Evolutionary conservation across 2,329 filamentous ascomycete species (phyloP).

Genomic region (Pseudogymnoascus sp.): DNA sequence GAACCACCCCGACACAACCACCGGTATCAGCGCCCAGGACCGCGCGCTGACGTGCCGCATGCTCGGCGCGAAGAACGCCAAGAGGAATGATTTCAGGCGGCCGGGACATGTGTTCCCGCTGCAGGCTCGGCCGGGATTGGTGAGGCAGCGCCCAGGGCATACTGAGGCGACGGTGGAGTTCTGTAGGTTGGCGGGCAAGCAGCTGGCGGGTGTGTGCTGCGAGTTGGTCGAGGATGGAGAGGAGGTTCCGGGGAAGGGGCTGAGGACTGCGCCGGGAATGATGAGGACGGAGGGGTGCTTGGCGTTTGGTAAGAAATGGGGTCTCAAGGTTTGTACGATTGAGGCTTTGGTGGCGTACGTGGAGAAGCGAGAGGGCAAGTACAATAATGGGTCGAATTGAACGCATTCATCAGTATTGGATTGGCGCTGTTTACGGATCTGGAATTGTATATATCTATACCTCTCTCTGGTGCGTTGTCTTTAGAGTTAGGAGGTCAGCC

Average conservation of each 20-base stretch:
- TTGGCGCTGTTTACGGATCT: background rate
- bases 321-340: conserved; percentile 90
- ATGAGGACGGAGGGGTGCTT: conserved; percentile 84
- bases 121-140: conserved; percentile 69
- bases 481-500: conserved; percentile 1
- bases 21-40: conserved; percentile 86
- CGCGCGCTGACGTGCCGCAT: conserved; percentile 72
- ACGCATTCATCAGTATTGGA: background rate
- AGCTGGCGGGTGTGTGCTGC: conserved; percentile 72
- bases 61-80: conserved; percentile 59
- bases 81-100: conserved; percentile 57
- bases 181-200: conserved; percentile 75
- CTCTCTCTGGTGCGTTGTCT: conserved; percentile 1
- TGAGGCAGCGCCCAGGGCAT: conserved; percentile 73
- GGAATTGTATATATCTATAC: conserved; percentile 6
- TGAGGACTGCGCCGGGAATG: conserved; percentile 70
- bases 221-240: conserved; percentile 86
- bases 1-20: conserved; percentile 64
- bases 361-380: conserved; percentile 64
- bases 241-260: conserved; percentile 59
- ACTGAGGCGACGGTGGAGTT: conserved; percentile 93
- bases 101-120: conserved; percentile 90
- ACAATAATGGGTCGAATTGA: conserved; percentile 7
- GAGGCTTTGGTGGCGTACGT: conserved; percentile 78
- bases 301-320: conserved; percentile 79